Evolutionary conservation across 1,284 basidiomycete species (phyloP).

Genomic region (Agroathelia rolfsii): DNA sequence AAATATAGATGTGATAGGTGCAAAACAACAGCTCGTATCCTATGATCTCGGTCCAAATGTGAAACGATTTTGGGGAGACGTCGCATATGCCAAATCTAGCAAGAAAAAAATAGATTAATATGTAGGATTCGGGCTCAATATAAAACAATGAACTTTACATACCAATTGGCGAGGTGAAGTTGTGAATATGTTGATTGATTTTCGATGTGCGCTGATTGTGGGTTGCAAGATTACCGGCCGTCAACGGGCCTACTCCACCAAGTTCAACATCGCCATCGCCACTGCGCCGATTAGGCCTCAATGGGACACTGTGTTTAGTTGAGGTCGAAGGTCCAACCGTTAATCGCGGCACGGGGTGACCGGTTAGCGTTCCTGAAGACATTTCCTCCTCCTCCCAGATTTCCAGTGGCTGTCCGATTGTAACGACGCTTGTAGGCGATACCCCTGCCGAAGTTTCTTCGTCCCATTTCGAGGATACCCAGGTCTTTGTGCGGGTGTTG

Average conservation of each 20-base stretch:
- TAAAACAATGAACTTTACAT: slow-evolving; percentile 11
- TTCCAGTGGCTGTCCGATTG: slow-evolving; percentile 6
- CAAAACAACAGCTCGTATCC: no score
- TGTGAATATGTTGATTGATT: slow-evolving; percentile 33
- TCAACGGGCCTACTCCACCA: slow-evolving; percentile 18
- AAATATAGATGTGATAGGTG: no score
- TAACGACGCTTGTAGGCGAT: slow-evolving; percentile 13
- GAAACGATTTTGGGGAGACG: no score
- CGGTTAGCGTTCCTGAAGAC: no score
- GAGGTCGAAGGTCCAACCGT: no score
- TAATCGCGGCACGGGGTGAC: no score
- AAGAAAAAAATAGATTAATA: no score
- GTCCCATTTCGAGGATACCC: slow-evolving; percentile 12
- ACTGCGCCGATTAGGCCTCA: slow-evolving; percentile 34
- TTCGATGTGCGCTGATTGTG: slow-evolving; percentile 20
- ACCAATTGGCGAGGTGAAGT: slow-evolving; percentile 46
- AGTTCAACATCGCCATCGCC: slow-evolving; percentile 28
- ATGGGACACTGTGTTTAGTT: slow-evolving; percentile 8
- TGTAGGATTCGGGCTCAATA: no score
- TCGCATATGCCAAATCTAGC: no score
- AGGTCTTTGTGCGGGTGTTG: slow-evolving; percentile 2
- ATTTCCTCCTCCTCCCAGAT: not conserved
- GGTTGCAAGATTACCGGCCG: slow-evolving; percentile 27
- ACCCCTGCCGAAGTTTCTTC: slow-evolving; percentile 8
- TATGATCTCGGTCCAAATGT: no score